Percentiles rank a stretch among this genome's conserved stretches.
phyloP scores from a whole-genome alignment of 768 basidiomycete genomes.

The Suillus spraguei region DNA sequence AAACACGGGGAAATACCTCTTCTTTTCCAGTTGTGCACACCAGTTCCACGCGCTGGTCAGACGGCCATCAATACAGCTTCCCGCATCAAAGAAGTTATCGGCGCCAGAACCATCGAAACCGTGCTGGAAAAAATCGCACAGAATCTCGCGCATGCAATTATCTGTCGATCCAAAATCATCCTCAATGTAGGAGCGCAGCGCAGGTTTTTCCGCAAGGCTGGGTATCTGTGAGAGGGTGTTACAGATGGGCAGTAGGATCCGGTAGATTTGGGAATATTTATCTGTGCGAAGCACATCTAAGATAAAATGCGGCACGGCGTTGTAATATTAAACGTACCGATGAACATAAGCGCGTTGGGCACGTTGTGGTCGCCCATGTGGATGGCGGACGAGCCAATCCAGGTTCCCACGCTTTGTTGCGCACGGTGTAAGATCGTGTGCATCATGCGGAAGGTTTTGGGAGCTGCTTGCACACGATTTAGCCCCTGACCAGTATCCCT shows the following conservation, averaged over 20 bases:
- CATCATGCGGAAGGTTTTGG: conserved; percentile 92
- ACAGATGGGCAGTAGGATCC: conserved; percentile 86
- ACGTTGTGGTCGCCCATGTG: conserved; percentile 85
- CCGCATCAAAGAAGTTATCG: conserved; percentile 89
- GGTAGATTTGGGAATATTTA: conserved; percentile 92
- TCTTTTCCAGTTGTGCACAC: conserved; percentile 86
- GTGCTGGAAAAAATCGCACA: conserved; percentile 85
- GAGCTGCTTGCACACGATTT: conserved; percentile 84
- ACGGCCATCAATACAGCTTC: conserved; percentile 82
- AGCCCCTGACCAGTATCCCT: conserved; percentile 91
- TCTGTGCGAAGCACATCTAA: conserved; percentile 36
- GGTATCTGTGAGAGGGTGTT: conserved; percentile 79
- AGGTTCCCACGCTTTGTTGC: conserved; percentile 76
- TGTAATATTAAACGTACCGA: conserved; percentile 42
- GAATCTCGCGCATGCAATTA: conserved; percentile 66
- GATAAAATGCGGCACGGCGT: background rate
- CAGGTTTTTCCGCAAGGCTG: conserved; percentile 63
- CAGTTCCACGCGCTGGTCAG: conserved; percentile 93
- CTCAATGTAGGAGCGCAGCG: conserved; percentile 75
- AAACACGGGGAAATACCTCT: conserved; percentile 80
- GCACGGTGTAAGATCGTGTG: conserved; percentile 84
- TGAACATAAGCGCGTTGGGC: conserved; percentile 75
- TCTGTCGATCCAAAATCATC: conserved; percentile 81
- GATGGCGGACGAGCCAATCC: conserved; percentile 86
- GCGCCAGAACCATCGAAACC: conserved; percentile 92